Evolutionary conservation across 148 eudicot genomes (phyloP).

Genomic region (Chenopodium formosanum): DNA sequence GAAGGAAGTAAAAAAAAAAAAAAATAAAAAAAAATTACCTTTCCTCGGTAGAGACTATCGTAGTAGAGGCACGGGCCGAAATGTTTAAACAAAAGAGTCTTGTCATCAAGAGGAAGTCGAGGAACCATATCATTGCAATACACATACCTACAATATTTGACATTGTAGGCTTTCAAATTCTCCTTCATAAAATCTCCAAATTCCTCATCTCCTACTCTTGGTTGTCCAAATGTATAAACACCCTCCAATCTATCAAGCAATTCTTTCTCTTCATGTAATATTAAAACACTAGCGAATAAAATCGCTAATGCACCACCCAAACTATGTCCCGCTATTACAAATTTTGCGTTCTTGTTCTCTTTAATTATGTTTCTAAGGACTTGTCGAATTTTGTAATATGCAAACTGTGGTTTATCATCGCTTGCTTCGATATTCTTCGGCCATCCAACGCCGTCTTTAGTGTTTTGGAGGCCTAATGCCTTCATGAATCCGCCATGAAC

Average conservation of each 20-base stretch:
- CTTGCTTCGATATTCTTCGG: slow-evolving; percentile 39
- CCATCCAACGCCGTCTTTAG: slow-evolving; percentile 30
- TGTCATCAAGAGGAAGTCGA: slow-evolving; percentile 66
- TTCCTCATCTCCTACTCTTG: slow-evolving; percentile 63
- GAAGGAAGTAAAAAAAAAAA: background rate
- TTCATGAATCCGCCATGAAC: slow-evolving; percentile 72
- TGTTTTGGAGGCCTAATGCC: slow-evolving; percentile 61
- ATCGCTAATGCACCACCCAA: slow-evolving; percentile 61
- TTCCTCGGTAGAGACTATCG: slow-evolving; percentile 50
- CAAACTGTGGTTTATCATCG: slow-evolving; percentile 27
- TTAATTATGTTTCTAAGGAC: slow-evolving; percentile 34
- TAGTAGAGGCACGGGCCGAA: slow-evolving; percentile 63
- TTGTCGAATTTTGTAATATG: slow-evolving; percentile 58
- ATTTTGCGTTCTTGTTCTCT: slow-evolving; percentile 40
- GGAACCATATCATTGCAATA: slow-evolving; percentile 77
- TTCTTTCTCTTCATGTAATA: slow-evolving; percentile 50
- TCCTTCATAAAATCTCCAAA: slow-evolving; percentile 72
- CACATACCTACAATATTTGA: slow-evolving; percentile 61
- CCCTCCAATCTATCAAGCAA: slow-evolving; percentile 55
- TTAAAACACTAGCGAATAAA: slow-evolving; percentile 44
- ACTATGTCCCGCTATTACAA: slow-evolving; percentile 41
- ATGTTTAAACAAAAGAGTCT: slow-evolving; percentile 55
- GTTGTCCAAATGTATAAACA: slow-evolving; percentile 86
- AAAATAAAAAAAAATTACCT: slow-evolving; percentile 30
- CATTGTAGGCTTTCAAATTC: slow-evolving; percentile 42